Evolutionary conservation across 2,329 filamentous ascomycete species (phyloP).

Genomic region (Proliferodiscus dingleyae): DNA sequence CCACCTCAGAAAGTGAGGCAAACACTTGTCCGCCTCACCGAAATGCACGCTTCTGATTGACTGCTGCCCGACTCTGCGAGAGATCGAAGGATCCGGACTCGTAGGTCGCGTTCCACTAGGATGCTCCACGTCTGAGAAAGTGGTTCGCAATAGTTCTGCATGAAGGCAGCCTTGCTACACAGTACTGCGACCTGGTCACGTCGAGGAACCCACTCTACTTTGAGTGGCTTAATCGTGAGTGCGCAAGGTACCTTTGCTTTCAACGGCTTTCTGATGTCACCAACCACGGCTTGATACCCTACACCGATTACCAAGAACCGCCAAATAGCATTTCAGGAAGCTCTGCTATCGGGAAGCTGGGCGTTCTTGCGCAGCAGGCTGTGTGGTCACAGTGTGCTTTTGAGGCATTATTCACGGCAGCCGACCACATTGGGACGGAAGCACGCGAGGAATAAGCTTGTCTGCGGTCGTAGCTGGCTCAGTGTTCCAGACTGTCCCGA

Average conservation of each 20-base stretch:
- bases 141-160: slow-evolving; percentile 14
- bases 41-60: slow-evolving; percentile 10
- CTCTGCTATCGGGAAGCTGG: slow-evolving; percentile 4
- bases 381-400: no score
- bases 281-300: slow-evolving; percentile 10
- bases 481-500: neutral
- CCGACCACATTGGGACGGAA: no score
- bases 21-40: slow-evolving; percentile 19
- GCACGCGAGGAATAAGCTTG: slow-evolving; percentile 1
- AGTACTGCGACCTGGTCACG: slow-evolving; percentile 9
- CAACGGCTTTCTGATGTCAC: slow-evolving; percentile 15
- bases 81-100: slow-evolving; percentile 11
- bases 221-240: slow-evolving; percentile 1
- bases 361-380: slow-evolving; percentile 6
- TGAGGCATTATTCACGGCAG: slow-evolving; percentile 14
- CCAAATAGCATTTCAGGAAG: slow-evolving; percentile 3
- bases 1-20: slow-evolving; percentile 22
- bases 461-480: neutral
- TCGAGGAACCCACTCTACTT: slow-evolving; percentile 1
- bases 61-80: slow-evolving; percentile 6
- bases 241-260: neutral
- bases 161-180: no score
- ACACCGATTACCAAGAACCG: slow-evolving; percentile 9
- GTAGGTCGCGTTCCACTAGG: slow-evolving; percentile 11
- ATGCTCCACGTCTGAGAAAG: slow-evolving; percentile 14